Base-by-base conservation (phyloP, 441 rosid species). In the Daphne laureola region DNA sequence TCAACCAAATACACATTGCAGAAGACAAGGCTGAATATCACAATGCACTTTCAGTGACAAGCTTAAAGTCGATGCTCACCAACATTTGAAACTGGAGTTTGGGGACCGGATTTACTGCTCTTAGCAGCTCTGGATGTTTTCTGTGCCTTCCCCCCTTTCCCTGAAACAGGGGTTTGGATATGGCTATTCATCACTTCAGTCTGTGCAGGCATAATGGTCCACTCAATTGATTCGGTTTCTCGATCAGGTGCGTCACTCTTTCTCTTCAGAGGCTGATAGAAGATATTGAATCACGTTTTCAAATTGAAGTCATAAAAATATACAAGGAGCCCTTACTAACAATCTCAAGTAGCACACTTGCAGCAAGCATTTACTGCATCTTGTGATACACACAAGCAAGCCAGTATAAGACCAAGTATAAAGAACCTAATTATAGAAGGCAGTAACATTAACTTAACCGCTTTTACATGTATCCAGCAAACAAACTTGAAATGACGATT, bases 141-240 rank as follows among this genome's bases (percentile, higher is more conserved):
- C 15, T 75, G 78, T 51, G 75, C 73, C 75, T 87, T 93, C 53
- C 81, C 87, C 14, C 82, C 83, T 65, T 87, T 89, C 35, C 81
- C 87, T 49, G 95, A 73, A 54, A 75, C 73, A 48, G 98, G 93
- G 57, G 96, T 93, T 74, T 79, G 96, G 55, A 80, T 66, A 61
- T 82, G 65, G 49, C 81, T 73, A 65, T 53, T 71, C 31, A 69
- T 70, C 25, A 65, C 70, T 51, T 86, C 90, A 38, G 70, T 55
- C 54, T 48, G 72, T 12, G 77, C 84, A 57, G 76, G 68, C 67
- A 73, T 76, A 14, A 73, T 49, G 52, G 64, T 65, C 83, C 79
- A 73, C 57, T 79, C 91, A 55, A 64, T 67, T 16, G 81, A 66
- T 62, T 80, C 95, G 23, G 68, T 80, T 67, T 71, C 73, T 49